Conservation (phyloP, 1,139 yeast species). For the Candida tropicalis region DNA sequence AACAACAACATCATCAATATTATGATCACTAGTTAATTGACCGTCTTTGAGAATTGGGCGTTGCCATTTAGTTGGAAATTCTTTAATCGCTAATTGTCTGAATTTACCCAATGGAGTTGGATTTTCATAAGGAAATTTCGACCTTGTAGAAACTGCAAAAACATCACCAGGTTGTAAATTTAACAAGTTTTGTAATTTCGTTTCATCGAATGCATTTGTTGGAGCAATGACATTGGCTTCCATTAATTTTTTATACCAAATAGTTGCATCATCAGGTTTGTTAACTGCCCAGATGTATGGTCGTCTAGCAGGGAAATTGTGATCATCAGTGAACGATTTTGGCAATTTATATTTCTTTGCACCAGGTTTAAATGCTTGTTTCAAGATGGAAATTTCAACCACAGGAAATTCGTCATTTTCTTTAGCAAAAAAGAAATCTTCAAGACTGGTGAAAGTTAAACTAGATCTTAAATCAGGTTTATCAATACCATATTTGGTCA, state of each 20-base stretch:
- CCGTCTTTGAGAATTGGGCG: slow-evolving; percentile 35
- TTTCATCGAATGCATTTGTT: slow-evolving; percentile 20
- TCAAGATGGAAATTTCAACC: slow-evolving; percentile 70
- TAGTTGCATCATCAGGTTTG: slow-evolving; percentile 32
- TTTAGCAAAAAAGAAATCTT: slow-evolving; percentile 37
- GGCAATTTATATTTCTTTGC: slow-evolving; percentile 27
- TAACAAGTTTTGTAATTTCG: slow-evolving; percentile 32
- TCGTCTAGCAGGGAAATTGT: slow-evolving; percentile 56
- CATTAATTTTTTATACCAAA: slow-evolving; percentile 46
- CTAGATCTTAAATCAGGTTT: slow-evolving; percentile 86
- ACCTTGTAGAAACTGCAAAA: slow-evolving; percentile 73
- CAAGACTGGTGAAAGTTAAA: slow-evolving; percentile 53
- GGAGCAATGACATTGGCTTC: slow-evolving; percentile 30
- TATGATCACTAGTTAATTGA: slow-evolving; percentile 19
- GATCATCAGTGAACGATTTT: slow-evolving; percentile 37
- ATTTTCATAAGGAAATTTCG: slow-evolving; percentile 72
- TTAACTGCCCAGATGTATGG: slow-evolving; percentile 61
- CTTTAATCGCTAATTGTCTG: slow-evolving; percentile 69
- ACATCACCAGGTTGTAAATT: slow-evolving; percentile 68
- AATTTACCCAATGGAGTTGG: slow-evolving; percentile 94
- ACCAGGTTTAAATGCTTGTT: slow-evolving; percentile 43
- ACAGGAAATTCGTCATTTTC: slow-evolving; percentile 55
- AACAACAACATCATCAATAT: slow-evolving; percentile 45
- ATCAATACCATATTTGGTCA: slow-evolving; percentile 82
- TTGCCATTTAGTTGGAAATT: slow-evolving; percentile 54